Evolutionary conservation across 805 yeast species (phyloP), one percentile per base, ranked within the genome.

Genomic region (Komagataella kurtzmanii): DNA sequence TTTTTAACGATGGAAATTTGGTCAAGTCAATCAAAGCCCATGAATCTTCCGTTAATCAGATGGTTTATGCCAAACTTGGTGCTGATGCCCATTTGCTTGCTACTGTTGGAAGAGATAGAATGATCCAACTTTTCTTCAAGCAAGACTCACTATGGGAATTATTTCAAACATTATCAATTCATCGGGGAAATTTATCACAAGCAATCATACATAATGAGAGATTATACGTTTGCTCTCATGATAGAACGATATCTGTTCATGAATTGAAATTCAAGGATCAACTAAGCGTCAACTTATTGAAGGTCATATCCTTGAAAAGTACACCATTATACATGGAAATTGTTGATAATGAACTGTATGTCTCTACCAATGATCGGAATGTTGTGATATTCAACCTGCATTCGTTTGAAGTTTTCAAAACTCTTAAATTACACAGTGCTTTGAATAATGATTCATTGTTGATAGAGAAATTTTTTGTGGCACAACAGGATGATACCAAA

Each of bases 21-120:
- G 6, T 47, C 2, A 53, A 55, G 7, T 52, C 54, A n/a, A 59
- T 67, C 0, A 71, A 74, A 46, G 79, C 80, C 0, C 83, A 80
- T 55, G 75, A 77, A 21, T 75, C 80, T 6, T 63, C 75, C 8
- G 62, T 79, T 14, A 79, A 76, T 53, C 80, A 74, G 47, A 57
- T 78, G 1, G 51, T 61, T 1, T 65, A 61, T 50, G 74, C 75
- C 52, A 58, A 61, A 46, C 52, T 65, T 3, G 65, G 55, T 0
- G 54, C 3, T 14, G 14, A 30, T 10, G 40, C 40, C 10, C 40
- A 30, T 30, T 67, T 74, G 48, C 58, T 75, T 3, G 70, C 72
- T 17, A 72, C 79, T 45, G 74, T 76, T 24, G 77, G 84, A 1
- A 63, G 87, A 46, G 88, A 82, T 59, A 59, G 88, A 50, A 82